These are phyloP conservation scores for Platanus orientalis DNA, from an alignment of 164 flowering plant species.

Conservation along the genomic window DNA sequence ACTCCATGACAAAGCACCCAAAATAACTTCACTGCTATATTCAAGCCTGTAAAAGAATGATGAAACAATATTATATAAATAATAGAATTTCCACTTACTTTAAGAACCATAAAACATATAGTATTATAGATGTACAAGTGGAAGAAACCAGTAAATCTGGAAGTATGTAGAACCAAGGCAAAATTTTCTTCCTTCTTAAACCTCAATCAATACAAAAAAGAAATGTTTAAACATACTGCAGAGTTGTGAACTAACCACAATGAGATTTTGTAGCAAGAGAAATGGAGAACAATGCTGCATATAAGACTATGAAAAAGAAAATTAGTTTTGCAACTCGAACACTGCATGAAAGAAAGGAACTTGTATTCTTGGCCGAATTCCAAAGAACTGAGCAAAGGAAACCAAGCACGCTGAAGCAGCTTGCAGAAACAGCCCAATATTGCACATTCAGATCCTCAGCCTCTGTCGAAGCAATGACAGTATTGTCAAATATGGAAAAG, in stretches of 20 bases:
- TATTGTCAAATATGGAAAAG: conserved; percentile 7
- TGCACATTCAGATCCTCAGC: conserved; percentile 57
- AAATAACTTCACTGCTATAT: conserved; percentile 31
- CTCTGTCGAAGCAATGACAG: conserved; percentile 39
- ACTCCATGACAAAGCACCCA: conserved; percentile 74
- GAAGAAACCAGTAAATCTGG: not conserved
- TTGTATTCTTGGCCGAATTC: conserved; percentile 8
- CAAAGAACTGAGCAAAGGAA: conserved; percentile 34
- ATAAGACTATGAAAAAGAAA: conserved; percentile 26
- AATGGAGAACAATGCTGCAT: conserved; percentile 30
- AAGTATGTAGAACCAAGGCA: not conserved
- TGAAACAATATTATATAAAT: not conserved
- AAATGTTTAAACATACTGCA: not conserved
- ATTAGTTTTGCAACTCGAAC: conserved; percentile 24
- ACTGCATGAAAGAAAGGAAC: conserved; percentile 5
- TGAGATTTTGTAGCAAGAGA: conserved; percentile 43
- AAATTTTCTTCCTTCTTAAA: not conserved
- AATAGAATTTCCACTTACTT: not conserved
- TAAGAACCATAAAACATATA: conserved; percentile 1
- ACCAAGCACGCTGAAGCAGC: conserved; percentile 61
- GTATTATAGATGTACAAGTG: no score
- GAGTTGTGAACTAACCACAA: conserved; percentile 33
- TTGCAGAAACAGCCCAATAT: conserved; percentile 64
- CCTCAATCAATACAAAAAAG: not conserved
- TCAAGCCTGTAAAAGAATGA: conserved; percentile 38